A percentile compares a stretch with the other conserved stretches of the same genome.
Conservation (phyloP, 1,284 basidiomycete species). For the Mrakiaceae sp. region DNA sequence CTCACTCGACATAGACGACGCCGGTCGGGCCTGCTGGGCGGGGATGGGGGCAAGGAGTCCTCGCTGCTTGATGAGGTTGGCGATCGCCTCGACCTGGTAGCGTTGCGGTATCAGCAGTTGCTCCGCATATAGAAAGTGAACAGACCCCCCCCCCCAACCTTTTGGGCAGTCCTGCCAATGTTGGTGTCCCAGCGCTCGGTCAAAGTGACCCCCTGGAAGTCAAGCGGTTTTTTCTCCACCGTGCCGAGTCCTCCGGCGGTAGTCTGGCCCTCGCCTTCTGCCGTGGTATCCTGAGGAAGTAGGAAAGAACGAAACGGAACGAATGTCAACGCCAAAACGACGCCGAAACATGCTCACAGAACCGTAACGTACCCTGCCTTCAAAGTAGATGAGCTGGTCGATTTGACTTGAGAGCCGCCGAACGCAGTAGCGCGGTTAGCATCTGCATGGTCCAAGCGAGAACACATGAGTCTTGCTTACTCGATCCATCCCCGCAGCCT, state of each 20-base stretch:
- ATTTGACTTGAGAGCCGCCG: conserved; percentile 48
- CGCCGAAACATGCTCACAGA: neutral
- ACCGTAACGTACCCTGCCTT: conserved; percentile 44
- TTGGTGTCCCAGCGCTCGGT: conserved; percentile 87
- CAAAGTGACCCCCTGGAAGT: conserved; percentile 74
- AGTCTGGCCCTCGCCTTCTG: conserved; percentile 79
- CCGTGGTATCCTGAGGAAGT: conserved; percentile 31
- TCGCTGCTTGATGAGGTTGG: conserved; percentile 21
- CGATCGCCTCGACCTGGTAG: conserved; percentile 22
- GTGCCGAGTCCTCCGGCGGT: conserved; percentile 83
- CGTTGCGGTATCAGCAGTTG: neutral
- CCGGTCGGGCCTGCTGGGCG: neutral
- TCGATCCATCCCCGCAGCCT: conserved; percentile 74
- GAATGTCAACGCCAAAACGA: neutral
- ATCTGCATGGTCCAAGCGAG: no score
- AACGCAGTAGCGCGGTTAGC: no score
- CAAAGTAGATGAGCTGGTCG: conserved; percentile 82
- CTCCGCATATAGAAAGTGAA: neutral
- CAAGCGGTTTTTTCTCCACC: conserved; percentile 52
- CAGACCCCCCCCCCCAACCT: conserved; percentile 40
- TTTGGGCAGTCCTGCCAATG: conserved; percentile 69
- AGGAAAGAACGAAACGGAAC: conserved; percentile 18
- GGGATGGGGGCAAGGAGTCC: conserved; percentile 16
- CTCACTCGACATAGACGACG: no score
- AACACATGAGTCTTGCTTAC: conserved; percentile 32